Percentiles rank a stretch among this genome's conserved stretches.
These are phyloP conservation scores for Fusarium continuum DNA, from an alignment of 2,329 filamentous ascomycete genomes.

Conservation along the genomic window DNA sequence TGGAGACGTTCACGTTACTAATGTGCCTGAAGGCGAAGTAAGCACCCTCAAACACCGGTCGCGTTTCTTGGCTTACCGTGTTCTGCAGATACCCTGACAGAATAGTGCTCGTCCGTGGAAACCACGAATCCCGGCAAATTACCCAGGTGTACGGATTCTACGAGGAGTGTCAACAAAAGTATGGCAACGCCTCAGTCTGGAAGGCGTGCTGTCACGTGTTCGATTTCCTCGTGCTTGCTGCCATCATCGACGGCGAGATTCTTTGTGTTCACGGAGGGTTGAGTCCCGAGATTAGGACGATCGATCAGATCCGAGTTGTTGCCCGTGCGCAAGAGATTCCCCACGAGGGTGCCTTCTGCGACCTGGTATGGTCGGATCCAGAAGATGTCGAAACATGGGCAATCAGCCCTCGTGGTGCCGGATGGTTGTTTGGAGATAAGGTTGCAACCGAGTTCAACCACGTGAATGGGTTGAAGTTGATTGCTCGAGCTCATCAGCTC, in stretches of 20 bases:
- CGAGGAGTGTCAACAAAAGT: slow-evolving; percentile 97
- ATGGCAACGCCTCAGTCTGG: slow-evolving; percentile 99
- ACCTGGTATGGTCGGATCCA: slow-evolving; percentile 97
- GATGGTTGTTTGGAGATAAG: slow-evolving; percentile 97
- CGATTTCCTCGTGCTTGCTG: slow-evolving; percentile 94
- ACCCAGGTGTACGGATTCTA: slow-evolving; percentile 99
- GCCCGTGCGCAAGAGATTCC: slow-evolving; percentile 97
- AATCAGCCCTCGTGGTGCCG: slow-evolving; percentile 92
- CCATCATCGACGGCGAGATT: slow-evolving; percentile 97
- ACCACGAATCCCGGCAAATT: slow-evolving; percentile 97
- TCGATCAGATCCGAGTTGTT: slow-evolving; percentile 99
- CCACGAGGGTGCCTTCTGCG: slow-evolving; percentile 97
- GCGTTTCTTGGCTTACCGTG: slow-evolving; percentile 32
- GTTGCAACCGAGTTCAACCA: slow-evolving; percentile 98
- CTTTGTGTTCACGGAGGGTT: slow-evolving; percentile 97
- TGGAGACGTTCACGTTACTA: slow-evolving; percentile 96
- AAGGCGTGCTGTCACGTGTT: slow-evolving; percentile 99
- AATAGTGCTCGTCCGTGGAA: slow-evolving; percentile 95
- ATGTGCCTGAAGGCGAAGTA: slow-evolving; percentile 88
- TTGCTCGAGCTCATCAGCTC: slow-evolving; percentile 95
- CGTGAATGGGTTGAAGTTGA: slow-evolving; percentile 95
- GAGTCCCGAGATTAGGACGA: slow-evolving; percentile 91
- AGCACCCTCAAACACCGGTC: slow-evolving; percentile 29
- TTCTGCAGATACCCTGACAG: slow-evolving; percentile 83
- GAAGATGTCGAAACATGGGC: slow-evolving; percentile 98